These are phyloP conservation scores for Mycotypha africana DNA, from an alignment of 371 early-diverging fungal genomes.

Conservation along the genomic window DNA sequence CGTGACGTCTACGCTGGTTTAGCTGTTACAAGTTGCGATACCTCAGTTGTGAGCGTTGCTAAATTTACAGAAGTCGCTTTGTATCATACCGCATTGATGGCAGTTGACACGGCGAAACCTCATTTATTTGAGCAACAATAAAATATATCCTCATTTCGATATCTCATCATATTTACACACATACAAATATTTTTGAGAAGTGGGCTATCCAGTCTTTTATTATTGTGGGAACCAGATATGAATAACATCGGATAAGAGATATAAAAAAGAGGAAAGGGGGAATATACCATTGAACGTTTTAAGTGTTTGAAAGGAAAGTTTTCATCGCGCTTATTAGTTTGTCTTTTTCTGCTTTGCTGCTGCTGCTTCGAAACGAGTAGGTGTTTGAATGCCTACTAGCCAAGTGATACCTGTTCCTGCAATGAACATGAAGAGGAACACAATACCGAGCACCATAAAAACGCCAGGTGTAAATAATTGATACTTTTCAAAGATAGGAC, in stretches of 20 bases:
- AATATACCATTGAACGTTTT: too few species aligned
- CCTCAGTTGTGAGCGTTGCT: constrained; percentile 37
- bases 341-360: constrained; percentile 32
- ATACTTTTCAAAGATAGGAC: constrained; percentile 45
- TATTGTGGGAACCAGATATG: too few species aligned
- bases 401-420: constrained; percentile 37
- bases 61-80: constrained; percentile 37
- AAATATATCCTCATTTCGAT: background rate
- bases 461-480: constrained; percentile 45
- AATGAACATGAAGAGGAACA: constrained; percentile 32
- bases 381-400: constrained; percentile 41
- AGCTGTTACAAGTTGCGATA: constrained; percentile 42
- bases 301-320: too few species aligned
- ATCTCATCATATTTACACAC: background rate
- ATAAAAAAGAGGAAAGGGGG: too few species aligned
- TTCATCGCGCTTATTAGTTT: too few species aligned
- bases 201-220: too few species aligned
- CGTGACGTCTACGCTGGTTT: constrained; percentile 36
- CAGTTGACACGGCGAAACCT: too few species aligned
- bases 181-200: background rate
- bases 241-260: too few species aligned
- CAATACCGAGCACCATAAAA: constrained; percentile 40
- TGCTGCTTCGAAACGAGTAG: constrained; percentile 41
- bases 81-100: constrained; percentile 15
- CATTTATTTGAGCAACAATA: constrained; percentile 7